Evolutionary conservation across 2,329 filamentous ascomycete species (phyloP), one percentile per base, ranked within the genome.

Genomic region (Scedosporium dehoogii): DNA sequence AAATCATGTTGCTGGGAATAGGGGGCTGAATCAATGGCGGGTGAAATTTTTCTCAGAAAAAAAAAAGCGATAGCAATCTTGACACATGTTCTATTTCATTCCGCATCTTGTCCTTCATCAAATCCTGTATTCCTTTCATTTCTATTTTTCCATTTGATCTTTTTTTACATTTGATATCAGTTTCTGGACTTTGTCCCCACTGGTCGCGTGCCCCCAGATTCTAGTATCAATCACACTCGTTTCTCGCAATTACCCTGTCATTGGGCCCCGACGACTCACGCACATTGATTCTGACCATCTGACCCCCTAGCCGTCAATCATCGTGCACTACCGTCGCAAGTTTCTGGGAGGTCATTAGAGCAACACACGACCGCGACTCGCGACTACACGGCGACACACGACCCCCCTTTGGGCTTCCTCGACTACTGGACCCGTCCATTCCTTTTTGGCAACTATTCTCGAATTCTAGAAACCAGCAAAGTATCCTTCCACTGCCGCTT

Each of bases 271-370:
- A 48, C n/a, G 14, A 23, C 44, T 14, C 51, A 38, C 33, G 33
- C 33, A 38, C 33, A n/a, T 25, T n/a, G 14, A 46, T 51, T 53
- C 16, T 60, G 59, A 12, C 44, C 59, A 60, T 53, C 59, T 60
- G 59, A 60, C 59, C 59, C 58, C 42, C 29, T 27, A 29, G 51
- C 51, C 23, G 51, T 25, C 51, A 55, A 25, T 25, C 59, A 59
- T 59, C 58, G 58, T 59, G 58, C 41, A 42, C 58, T 46, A 23
- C 18, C 16, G 18, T 27, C 58, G 41, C 51, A 55, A 55, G 18
- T 14, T 27, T 14, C 51, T 25, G 18, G 18, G 23, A 55, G 51
- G 21, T 55, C 51, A 55, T 27, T 27, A 14, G 51, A 55, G 41
- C 33, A 33, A 60, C 59, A 60, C 58, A 38, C 59, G 6, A 27